phyloP scores from a whole-genome alignment of 345 rosid species.

The Pugionium dolabratum region DNA sequence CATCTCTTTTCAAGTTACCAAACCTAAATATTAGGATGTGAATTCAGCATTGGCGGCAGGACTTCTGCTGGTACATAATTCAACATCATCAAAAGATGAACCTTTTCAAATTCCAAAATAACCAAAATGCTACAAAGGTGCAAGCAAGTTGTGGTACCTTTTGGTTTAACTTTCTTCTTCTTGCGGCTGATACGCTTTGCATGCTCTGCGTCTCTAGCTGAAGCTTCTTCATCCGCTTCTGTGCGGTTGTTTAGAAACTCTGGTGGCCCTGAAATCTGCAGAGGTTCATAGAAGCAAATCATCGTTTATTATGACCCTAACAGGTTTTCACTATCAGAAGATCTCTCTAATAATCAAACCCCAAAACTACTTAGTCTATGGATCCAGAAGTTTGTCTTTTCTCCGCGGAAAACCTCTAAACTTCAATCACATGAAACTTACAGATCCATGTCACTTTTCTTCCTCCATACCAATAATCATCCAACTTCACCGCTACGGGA shows the following conservation, averaged over 20 bases:
- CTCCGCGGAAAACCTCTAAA: not conserved
- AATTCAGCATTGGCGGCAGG: not conserved
- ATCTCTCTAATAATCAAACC: conserved; percentile 7
- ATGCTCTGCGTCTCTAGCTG: conserved; percentile 49
- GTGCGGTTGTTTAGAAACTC: conserved; percentile 73
- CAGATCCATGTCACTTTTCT: not conserved
- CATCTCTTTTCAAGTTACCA: conserved; percentile 4
- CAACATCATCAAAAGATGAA: conserved; percentile 5
- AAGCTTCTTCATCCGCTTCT: conserved; percentile 56
- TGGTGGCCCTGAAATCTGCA: conserved; percentile 87
- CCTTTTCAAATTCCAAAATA: not conserved
- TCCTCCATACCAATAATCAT: not conserved
- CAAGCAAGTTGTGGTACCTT: conserved; percentile 46
- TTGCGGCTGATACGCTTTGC: conserved; percentile 54
- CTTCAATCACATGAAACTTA: not conserved
- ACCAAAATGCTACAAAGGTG: conserved; percentile 5
- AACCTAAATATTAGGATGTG: not conserved
- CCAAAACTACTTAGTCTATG: not conserved
- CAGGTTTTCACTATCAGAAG: not conserved
- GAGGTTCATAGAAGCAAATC: conserved; percentile 21
- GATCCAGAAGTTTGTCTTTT: not conserved
- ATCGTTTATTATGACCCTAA: not conserved
- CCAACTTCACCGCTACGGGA: not conserved
- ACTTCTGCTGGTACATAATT: not conserved
- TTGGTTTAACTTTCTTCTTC: conserved; percentile 66